Percentiles rank a stretch among this genome's conserved stretches.
phyloP scores from a whole-genome alignment of 2,329 filamentous ascomycete species.

The Ophiostoma fasciatum region DNA sequence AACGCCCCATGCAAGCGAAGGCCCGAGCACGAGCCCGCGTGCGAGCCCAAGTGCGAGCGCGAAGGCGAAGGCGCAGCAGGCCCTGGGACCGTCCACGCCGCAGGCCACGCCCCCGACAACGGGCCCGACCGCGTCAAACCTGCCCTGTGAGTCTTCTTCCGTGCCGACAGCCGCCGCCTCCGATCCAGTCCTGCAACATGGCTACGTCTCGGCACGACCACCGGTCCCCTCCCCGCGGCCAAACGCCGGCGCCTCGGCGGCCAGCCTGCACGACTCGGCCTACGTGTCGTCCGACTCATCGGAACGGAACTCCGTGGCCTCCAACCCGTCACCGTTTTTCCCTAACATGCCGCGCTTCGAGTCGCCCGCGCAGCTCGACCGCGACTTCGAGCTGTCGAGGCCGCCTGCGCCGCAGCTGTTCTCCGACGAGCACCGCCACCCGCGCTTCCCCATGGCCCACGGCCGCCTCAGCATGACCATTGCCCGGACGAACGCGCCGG shows the following conservation, averaged over 20 bases:
- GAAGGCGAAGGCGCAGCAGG: too few species aligned
- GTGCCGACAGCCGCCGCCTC: too few species aligned
- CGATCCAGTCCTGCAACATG: too few species aligned
- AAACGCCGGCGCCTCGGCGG: too few species aligned
- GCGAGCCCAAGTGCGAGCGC: too few species aligned
- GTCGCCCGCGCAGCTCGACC: slow-evolving; percentile 29
- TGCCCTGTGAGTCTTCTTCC: too few species aligned
- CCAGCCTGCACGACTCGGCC: slow-evolving; percentile 35
- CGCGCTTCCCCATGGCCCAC: slow-evolving; percentile 38
- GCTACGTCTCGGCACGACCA: too few species aligned
- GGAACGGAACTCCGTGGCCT: slow-evolving; percentile 37
- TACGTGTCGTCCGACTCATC: slow-evolving; percentile 38
- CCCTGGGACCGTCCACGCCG: slow-evolving; percentile 36
- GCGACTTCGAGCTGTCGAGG: slow-evolving; percentile 20
- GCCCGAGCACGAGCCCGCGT: too few species aligned
- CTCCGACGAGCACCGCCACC: slow-evolving; percentile 35
- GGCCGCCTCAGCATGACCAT: slow-evolving; percentile 28
- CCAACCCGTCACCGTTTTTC: slow-evolving; percentile 25
- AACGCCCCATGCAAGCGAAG: too few species aligned
- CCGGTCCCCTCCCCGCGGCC: too few species aligned
- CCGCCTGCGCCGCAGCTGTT: slow-evolving; percentile 17
- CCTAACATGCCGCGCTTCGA: slow-evolving; percentile 29
- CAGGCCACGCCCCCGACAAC: too few species aligned
- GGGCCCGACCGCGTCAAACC: slow-evolving; percentile 21
- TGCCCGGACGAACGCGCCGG: neutral